A percentile compares a stretch with the other conserved stretches of the same genome.
Evolutionary conservation across 805 yeast species (phyloP).

Genomic region (Starmera amethionina): DNA sequence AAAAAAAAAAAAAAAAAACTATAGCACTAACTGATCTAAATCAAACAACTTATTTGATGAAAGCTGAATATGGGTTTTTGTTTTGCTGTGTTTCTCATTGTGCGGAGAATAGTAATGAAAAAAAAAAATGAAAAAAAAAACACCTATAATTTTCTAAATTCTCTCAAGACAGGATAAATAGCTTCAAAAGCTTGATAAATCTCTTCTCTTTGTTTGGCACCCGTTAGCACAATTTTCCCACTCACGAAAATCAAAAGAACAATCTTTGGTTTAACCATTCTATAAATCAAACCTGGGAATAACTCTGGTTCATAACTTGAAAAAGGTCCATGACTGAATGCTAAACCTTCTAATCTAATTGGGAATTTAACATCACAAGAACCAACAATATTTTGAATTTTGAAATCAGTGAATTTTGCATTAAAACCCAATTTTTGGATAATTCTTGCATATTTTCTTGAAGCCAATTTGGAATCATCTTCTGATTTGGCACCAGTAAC

Average conservation of each 20-base stretch:
- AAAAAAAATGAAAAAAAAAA: not conserved
- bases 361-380: slow-evolving; percentile 99
- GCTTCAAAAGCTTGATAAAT: slow-evolving; percentile 98
- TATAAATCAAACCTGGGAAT: slow-evolving; percentile 95
- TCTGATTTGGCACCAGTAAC: slow-evolving; percentile 99
- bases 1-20: not conserved
- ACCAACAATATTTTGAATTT: slow-evolving; percentile 96
- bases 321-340: slow-evolving; percentile 97
- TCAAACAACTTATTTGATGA: no score
- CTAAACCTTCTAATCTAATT: slow-evolving; percentile 92
- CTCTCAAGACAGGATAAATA: slow-evolving; percentile 95
- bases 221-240: slow-evolving; percentile 95
- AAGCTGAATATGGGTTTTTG: no score
- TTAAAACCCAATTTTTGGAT: slow-evolving; percentile 96
- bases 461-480: slow-evolving; percentile 96
- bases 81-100: no score
- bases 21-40: no score
- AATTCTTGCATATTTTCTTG: slow-evolving; percentile 95
- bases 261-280: slow-evolving; percentile 99
- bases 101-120: no score
- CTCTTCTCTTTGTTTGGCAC: slow-evolving; percentile 98
- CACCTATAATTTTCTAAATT: slow-evolving; percentile 67
- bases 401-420: slow-evolving; percentile 96
- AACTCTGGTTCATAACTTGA: slow-evolving; percentile 96
- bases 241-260: slow-evolving; percentile 92